phyloP scores from a whole-genome alignment of 768 basidiomycete species.

The Auricularia sp. region DNA sequence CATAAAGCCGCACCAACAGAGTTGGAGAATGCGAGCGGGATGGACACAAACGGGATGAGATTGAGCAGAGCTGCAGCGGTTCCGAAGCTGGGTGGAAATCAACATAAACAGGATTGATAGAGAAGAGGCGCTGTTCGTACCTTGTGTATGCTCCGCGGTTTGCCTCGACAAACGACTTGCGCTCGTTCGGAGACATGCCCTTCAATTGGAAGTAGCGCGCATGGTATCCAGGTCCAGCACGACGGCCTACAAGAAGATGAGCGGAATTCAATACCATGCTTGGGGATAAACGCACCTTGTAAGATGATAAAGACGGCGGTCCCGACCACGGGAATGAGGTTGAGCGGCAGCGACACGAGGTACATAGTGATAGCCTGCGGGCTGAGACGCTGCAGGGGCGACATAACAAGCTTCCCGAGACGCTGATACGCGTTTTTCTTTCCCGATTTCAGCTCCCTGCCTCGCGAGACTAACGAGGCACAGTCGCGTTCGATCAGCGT shows the following conservation, averaged over 20 bases:
- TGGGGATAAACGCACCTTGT: slow-evolving; percentile 20
- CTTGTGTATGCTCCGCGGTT: slow-evolving; percentile 53
- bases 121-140: slow-evolving; percentile 24
- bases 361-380: slow-evolving; percentile 43
- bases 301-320: slow-evolving; percentile 51
- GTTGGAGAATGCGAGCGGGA: slow-evolving; percentile 51
- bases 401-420: slow-evolving; percentile 38
- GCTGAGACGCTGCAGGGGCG: slow-evolving; percentile 35
- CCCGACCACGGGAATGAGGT: slow-evolving; percentile 55
- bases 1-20: slow-evolving; percentile 64
- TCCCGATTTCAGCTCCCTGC: slow-evolving; percentile 25
- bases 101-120: not conserved
- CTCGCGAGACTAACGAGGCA: slow-evolving; percentile 27
- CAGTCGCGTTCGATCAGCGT: slow-evolving; percentile 33
- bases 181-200: slow-evolving; percentile 33
- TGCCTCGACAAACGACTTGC: slow-evolving; percentile 35
- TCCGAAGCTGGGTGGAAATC: slow-evolving; percentile 35
- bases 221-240: slow-evolving; percentile 48
- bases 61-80: slow-evolving; percentile 47
- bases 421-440: slow-evolving; percentile 23
- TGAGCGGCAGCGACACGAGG: slow-evolving; percentile 54
- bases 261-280: not conserved
- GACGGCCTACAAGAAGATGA: slow-evolving; percentile 20
- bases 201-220: slow-evolving; percentile 63
- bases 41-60: slow-evolving; percentile 49